Conservation (phyloP, 768 basidiomycete genomes). For the Crassisporium funariophilum region DNA sequence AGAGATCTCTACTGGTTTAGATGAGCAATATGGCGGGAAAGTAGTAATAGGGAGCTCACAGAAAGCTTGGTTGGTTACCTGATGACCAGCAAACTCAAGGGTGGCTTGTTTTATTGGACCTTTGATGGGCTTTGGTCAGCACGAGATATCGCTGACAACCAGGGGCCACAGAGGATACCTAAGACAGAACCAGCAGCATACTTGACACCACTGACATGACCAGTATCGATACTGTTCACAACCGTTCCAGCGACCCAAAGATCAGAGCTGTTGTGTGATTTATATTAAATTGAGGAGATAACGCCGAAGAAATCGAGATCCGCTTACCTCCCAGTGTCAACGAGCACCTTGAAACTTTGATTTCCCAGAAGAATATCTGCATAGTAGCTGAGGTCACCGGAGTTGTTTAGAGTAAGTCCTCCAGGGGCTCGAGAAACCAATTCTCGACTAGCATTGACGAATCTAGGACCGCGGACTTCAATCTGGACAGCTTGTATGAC, state of each 20-base stretch:
- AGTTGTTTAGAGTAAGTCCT: conserved; percentile 25
- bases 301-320: neutral
- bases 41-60: conserved; percentile 36
- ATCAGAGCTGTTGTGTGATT: conserved; percentile 51
- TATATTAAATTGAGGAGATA: neutral
- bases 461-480: conserved; percentile 5
- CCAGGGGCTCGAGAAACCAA: neutral
- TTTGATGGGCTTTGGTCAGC: conserved; percentile 12
- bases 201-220: conserved; percentile 38
- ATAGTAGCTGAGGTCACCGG: conserved; percentile 42
- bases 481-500: conserved; percentile 5
- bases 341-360: conserved; percentile 36
- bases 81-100: conserved; percentile 47
- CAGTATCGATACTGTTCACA: conserved; percentile 38
- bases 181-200: conserved; percentile 58
- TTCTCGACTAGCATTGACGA: conserved; percentile 1
- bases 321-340: conserved; percentile 52
- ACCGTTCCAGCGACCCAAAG: conserved; percentile 57
- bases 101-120: conserved; percentile 47
- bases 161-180: conserved; percentile 35
- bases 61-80: conserved; percentile 47
- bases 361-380: conserved; percentile 40
- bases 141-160: neutral
- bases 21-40: neutral
- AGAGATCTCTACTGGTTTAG: conserved; percentile 43